Percentiles rank a stretch among this genome's conserved stretches.
Conservation (phyloP, 2,329 filamentous ascomycete species). For the Niveomyces coronatus region DNA sequence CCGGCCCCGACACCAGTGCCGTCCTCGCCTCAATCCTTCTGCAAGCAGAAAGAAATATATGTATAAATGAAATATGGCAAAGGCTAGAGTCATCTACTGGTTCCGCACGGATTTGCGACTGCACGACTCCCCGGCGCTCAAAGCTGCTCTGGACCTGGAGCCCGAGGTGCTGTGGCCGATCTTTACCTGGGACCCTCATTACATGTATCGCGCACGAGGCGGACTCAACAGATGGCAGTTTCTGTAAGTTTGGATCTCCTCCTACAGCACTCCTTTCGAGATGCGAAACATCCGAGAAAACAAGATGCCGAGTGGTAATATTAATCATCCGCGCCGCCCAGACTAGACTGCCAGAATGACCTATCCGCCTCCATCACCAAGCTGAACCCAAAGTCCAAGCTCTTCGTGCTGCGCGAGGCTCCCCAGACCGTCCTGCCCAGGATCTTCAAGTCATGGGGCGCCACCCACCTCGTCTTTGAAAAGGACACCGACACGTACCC, state of each 20-base stretch:
- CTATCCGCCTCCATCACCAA: conserved; percentile 56
- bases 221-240: conserved; percentile 68
- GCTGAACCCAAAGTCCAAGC: conserved; percentile 59
- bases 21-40: too few relatives aligned
- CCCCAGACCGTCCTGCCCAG: conserved; percentile 63
- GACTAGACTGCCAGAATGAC: conserved; percentile 63
- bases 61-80: conserved; percentile 17
- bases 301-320: too few relatives aligned
- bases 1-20: neutral
- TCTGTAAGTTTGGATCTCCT: conserved; percentile 30
- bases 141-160: conserved; percentile 59
- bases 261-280: neutral
- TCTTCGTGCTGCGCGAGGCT: conserved; percentile 62
- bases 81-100: conserved; percentile 57
- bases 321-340: conserved; percentile 21
- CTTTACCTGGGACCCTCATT: conserved; percentile 75
- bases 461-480: conserved; percentile 70
- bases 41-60: neutral
- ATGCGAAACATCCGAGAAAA: too few relatives aligned
- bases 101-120: conserved; percentile 69
- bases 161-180: conserved; percentile 62
- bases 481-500: conserved; percentile 69
- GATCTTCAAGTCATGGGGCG: conserved; percentile 61
- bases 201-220: conserved; percentile 61
- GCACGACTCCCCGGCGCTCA: conserved; percentile 65